These are phyloP conservation scores for Omphalotus guepiniiformis DNA, from an alignment of 768 basidiomycete genomes.

Conservation along the genomic window DNA sequence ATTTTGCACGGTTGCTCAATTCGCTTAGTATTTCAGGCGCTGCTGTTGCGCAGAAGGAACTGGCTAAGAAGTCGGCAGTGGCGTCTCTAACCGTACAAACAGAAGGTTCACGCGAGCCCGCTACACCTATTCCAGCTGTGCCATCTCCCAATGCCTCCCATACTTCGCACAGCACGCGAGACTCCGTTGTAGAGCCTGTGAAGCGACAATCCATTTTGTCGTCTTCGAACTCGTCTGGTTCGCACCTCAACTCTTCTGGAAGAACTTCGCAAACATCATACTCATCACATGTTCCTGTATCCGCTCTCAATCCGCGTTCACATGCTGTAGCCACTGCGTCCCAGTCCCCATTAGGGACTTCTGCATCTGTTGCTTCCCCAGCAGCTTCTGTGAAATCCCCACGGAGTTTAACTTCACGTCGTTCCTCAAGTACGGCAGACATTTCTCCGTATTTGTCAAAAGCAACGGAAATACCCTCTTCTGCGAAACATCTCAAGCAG, in stretches of 20 bases:
- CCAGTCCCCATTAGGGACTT: background rate
- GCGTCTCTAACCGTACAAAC: constrained; percentile 11
- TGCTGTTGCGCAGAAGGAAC: constrained; percentile 15
- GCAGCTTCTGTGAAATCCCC: constrained; percentile 10
- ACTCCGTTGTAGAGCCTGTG: background rate
- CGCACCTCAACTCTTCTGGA: background rate
- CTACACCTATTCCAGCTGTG: constrained; percentile 13
- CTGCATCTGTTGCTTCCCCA: constrained; percentile 5
- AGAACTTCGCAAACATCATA: background rate
- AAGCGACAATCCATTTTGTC: background rate
- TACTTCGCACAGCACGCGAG: background rate
- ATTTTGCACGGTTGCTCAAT: constrained; percentile 64
- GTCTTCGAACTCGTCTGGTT: background rate
- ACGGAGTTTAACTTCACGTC: constrained; percentile 26
- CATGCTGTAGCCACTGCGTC: background rate
- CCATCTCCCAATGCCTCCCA: background rate
- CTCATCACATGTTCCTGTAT: background rate
- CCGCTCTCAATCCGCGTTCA: constrained; percentile 1
- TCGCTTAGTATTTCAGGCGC: constrained; percentile 56
- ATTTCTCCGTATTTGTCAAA: constrained; percentile 67
- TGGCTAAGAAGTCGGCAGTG: constrained; percentile 8
- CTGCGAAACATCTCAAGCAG: constrained; percentile 63
- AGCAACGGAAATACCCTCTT: constrained; percentile 47
- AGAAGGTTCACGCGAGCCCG: constrained; percentile 11
- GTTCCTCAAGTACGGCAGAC: constrained; percentile 52